These are phyloP conservation scores for Cymodocea nodosa DNA, from an alignment of 116 monocot species.

Conservation along the genomic window DNA sequence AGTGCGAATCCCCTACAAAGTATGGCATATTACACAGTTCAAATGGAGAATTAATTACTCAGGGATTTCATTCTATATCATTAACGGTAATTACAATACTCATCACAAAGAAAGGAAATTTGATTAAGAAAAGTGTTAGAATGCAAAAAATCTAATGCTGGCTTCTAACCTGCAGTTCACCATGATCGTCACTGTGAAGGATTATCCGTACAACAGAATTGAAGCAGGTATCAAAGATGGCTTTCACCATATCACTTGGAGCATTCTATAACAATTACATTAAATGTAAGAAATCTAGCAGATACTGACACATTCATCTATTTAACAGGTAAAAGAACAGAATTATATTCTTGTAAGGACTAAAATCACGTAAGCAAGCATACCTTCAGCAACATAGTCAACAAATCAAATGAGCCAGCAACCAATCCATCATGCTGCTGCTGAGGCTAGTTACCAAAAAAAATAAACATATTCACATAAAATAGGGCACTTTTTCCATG, in stretches of 20 bases:
- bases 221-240: slow-evolving; percentile 71
- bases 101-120: no score
- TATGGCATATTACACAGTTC: no score
- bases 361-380: neutral
- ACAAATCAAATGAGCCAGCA: slow-evolving; percentile 86
- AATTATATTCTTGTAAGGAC: neutral
- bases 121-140: no score
- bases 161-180: slow-evolving; percentile 71
- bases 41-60: no score
- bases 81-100: no score
- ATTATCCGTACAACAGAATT: slow-evolving; percentile 46
- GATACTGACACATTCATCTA: neutral
- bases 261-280: slow-evolving; percentile 35
- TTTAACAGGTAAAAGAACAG: neutral
- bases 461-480: neutral
- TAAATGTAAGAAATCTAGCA: neutral
- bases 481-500: neutral
- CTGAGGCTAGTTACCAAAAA: slow-evolving; percentile 41
- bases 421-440: slow-evolving; percentile 60
- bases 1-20: no score
- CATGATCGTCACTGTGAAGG: slow-evolving; percentile 83
- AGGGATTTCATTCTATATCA: no score
- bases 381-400: slow-evolving; percentile 92
- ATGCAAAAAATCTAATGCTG: neutral
- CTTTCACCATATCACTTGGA: slow-evolving; percentile 58